Evolutionary conservation across 176 grass and related monocot genomes (phyloP).

Genomic region (Rhipidocladum racemiflorum): DNA sequence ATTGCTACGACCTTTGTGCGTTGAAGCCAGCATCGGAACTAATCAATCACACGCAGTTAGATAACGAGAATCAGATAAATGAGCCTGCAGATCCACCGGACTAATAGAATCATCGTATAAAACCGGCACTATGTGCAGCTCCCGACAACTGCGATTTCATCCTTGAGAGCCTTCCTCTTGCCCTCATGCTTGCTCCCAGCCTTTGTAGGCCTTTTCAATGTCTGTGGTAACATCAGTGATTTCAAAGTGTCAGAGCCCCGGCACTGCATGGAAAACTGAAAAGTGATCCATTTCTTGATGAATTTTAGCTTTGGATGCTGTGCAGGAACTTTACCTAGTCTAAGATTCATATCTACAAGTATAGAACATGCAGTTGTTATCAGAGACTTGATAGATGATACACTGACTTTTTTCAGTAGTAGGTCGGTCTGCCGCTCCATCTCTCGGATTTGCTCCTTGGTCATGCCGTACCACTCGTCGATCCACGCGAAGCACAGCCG

Average conservation of each 20-base stretch:
- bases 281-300: not conserved
- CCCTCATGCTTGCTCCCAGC: constrained; percentile 34
- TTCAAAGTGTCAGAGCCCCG: not conserved
- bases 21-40: not conserved
- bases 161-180: constrained; percentile 41
- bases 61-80: not conserved
- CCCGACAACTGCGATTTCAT: constrained; percentile 35
- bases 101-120: not conserved
- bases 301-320: not conserved
- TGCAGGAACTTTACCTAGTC: not conserved
- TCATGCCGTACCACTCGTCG: constrained; percentile 93
- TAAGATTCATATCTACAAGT: not conserved
- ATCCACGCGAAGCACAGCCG: constrained; percentile 89
- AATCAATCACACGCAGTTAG: not conserved
- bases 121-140: constrained; percentile 37
- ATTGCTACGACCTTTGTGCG: not conserved
- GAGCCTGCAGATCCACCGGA: not conserved
- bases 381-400: not conserved
- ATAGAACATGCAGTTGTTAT: not conserved
- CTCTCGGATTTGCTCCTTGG: constrained; percentile 58
- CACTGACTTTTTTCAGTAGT: constrained; percentile 68
- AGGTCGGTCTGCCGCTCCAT: constrained; percentile 77
- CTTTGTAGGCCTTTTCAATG: constrained; percentile 26
- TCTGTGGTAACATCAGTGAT: constrained; percentile 23
- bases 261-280: not conserved